Percentiles rank a stretch among this genome's conserved stretches.
Conservation (phyloP, 139 green algal genomes). For the Coelastrella sp. region DNA sequence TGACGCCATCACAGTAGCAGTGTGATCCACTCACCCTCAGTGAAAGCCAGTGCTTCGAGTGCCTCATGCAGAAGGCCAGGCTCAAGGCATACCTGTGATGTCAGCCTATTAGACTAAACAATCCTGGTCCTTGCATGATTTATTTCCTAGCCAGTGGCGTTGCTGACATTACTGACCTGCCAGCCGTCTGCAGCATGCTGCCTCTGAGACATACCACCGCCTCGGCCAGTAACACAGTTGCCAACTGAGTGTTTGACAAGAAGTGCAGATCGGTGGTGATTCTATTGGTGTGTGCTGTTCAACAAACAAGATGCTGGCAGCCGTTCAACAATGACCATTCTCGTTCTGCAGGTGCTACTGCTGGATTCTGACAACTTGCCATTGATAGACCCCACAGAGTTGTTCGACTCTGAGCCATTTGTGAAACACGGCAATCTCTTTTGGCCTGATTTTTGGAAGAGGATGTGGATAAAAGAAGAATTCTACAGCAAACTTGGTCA, state of each 20-base stretch:
- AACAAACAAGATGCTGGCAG: no score
- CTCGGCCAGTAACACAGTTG: no score
- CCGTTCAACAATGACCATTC: no score
- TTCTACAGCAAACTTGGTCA: conserved; percentile 1
- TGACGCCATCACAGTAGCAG: not conserved
- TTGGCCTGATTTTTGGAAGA: conserved; percentile 38
- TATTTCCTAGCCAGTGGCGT: no score
- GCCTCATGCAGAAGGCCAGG: no score
- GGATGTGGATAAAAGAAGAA: not conserved
- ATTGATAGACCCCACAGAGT: conserved; percentile 36
- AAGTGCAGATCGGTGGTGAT: not conserved
- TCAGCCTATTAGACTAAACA: no score
- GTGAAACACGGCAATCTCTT: conserved; percentile 39
- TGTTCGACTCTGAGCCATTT: conserved; percentile 40
- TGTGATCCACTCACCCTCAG: not conserved
- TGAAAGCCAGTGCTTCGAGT: no score
- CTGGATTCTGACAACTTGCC: conserved; percentile 56
- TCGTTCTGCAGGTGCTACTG: conserved; percentile 49
- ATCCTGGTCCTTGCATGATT: no score
- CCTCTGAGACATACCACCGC: no score
- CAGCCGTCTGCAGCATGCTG: no score
- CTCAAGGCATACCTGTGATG: no score
- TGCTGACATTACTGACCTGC: no score
- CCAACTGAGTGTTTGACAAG: not conserved
- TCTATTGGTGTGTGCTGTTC: not conserved